Evolutionary conservation across 2,329 filamentous ascomycete species (phyloP).

Genomic region (Alternaria conjuncta): DNA sequence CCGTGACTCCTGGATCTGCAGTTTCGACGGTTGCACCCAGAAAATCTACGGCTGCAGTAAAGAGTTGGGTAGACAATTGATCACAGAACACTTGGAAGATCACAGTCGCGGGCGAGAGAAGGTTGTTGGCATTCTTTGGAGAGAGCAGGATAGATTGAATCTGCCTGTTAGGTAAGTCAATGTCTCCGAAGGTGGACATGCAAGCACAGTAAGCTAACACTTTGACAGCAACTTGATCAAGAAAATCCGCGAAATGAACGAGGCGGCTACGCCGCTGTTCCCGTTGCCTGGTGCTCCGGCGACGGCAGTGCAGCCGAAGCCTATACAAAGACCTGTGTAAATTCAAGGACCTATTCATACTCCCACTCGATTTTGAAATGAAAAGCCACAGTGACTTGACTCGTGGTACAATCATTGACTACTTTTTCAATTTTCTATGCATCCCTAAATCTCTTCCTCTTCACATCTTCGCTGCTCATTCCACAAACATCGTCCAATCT

Average conservation of each 20-base stretch:
- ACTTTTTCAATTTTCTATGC: neutral
- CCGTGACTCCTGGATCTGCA: constrained; percentile 70
- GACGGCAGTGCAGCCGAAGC: constrained; percentile 2
- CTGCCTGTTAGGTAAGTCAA: constrained; percentile 50
- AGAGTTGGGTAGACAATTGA: constrained; percentile 61
- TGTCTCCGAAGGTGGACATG: neutral
- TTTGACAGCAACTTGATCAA: constrained; percentile 52
- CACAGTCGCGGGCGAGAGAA: constrained; percentile 65
- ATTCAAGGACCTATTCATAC: neutral
- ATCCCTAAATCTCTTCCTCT: neutral
- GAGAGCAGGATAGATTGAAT: constrained; percentile 54
- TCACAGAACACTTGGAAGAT: constrained; percentile 66
- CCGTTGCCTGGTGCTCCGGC: constrained; percentile 5
- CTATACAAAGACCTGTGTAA: constrained; percentile 21
- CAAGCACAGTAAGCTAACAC: neutral
- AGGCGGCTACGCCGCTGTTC: constrained; percentile 38
- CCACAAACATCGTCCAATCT: neutral
- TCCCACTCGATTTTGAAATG: neutral
- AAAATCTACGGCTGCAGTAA: constrained; percentile 69
- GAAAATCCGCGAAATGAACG: constrained; percentile 53
- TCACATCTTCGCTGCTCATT: neutral
- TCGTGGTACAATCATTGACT: neutral
- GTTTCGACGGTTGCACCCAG: constrained; percentile 68
- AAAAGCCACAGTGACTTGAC: neutral
- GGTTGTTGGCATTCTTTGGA: constrained; percentile 60